Base-by-base conservation (phyloP, 2,329 filamentous ascomycete genomes). In the Neonectria punicea region DNA sequence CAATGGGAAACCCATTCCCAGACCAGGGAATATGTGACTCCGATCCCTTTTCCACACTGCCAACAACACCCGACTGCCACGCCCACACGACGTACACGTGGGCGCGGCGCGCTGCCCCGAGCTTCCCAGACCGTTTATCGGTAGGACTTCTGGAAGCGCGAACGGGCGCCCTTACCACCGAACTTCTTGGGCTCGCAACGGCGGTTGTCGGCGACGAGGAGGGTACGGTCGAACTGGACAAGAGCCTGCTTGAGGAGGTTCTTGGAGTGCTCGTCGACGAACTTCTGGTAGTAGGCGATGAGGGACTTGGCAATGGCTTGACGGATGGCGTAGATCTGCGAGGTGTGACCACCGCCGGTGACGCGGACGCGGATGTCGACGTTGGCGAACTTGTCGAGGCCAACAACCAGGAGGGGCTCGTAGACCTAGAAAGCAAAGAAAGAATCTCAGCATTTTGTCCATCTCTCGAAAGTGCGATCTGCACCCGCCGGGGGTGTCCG, bases 191-290 rank as follows among this genome's bases (percentile, higher is more conserved):
- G 95, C 90, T 99, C 96, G 85, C 93, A 96, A 79, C 96, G 93
- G 85, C 96, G 92, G 92, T 97, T 98, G 86, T 99, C 96, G 85
- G 96, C 96, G 79, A 99, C 96, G 81, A 99, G 92, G 76, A 99
- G 92, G 82, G 94, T 97, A 81, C 94, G 91, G 89, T 97, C 94
- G 89, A 95, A 99, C 84, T 94, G 90, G 80, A 95, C 93, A 77
- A 99, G 91, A 76, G 93, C 93, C 86, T 95, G 92, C 93, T 98
- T 99, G 81, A 99, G 90, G 86, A 94, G 89, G 91, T 98, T 98
- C 93, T 99, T 99, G 88, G 92, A 93, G 92, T 98, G 94, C 92
- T 99, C 96, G 82, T 99, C 96, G 85, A 98, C 93, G 87, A 91
- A 99, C 90, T 99, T 98, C 88, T 98, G 95, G 92, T 98, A 98